Evolutionary conservation across 2,329 filamentous ascomycete species (phyloP), one percentile per base, ranked within the genome.

Genomic region (Elsinoe fawcettii): DNA sequence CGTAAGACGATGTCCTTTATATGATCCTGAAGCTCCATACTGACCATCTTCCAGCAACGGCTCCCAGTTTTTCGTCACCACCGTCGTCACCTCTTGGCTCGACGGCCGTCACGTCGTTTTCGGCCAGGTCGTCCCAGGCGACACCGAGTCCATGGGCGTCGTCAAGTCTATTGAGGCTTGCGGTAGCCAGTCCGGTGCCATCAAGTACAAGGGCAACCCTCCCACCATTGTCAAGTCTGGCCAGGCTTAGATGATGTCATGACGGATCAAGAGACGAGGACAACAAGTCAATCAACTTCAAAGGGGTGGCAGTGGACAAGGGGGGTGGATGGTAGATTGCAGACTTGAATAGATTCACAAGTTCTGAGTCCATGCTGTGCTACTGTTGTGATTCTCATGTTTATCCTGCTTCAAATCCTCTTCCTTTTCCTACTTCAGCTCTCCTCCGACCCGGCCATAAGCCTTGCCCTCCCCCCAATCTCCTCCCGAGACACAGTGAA

Each of bases 91-190:
- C 69, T 77, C 74, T 61, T 85, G 82, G 82, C 80, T 93, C 65
- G 81, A 93, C 72, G 83, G 82, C 70, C 86, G 86, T 73, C 88
- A 93, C 80, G 87, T 90, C 74, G 87, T 90, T 71, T 91, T 91
- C 75, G 89, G 88, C 71, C 79, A 88, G 77, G 86, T 91, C 61
- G 67, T 71, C 27, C 67, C 71, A 23, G 77, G 77, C 62, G 80
- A 83, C 60, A 66, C 67, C 4, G 73, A 74, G 47, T 82, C 78
- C 65, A 75, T 78, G 70, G 69, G 74, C 60, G 67, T 81, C 59
- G 78, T 86, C 69, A 77, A 77, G 71, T 74, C 77, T 62, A 80
- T 86, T 62, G 82, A 86, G 75, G 74, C 74, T 55, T 75, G 77
- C 65, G 82, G 83, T 65, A 78, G 73, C 71, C 71, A 69, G 68